Evolutionary conservation across 2,329 filamentous ascomycete species (phyloP).

Genomic region (Aspergillus spinulosporus): DNA sequence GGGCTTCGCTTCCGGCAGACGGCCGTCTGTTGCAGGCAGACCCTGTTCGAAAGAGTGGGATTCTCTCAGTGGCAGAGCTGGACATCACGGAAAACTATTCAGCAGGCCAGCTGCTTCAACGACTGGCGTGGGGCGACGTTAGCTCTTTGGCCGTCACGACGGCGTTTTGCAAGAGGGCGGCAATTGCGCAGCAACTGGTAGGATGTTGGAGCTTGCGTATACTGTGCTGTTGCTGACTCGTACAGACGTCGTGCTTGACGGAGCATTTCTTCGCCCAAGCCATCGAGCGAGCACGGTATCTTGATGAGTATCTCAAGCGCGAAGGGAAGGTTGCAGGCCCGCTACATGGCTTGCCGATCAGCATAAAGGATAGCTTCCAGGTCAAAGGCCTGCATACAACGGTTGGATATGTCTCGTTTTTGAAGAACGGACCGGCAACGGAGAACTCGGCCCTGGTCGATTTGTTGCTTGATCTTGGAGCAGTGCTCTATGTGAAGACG

Average conservation of each 20-base stretch:
- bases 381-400: slow-evolving; percentile 54
- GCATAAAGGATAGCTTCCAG: slow-evolving; percentile 51
- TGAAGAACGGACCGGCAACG: slow-evolving; percentile 56
- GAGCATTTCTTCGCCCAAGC: slow-evolving; percentile 57
- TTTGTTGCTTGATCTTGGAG: slow-evolving; percentile 59
- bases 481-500: slow-evolving; percentile 67
- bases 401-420: slow-evolving; percentile 60
- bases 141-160: slow-evolving; percentile 45
- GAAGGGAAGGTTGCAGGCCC: slow-evolving; percentile 54
- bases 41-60: neutral
- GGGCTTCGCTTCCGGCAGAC: slow-evolving; percentile 11
- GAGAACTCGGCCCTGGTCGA: slow-evolving; percentile 57
- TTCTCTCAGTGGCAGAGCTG: neutral
- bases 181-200: slow-evolving; percentile 34
- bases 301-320: slow-evolving; percentile 48
- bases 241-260: slow-evolving; percentile 48
- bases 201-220: neutral
- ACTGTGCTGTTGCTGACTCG: neutral
- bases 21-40: neutral
- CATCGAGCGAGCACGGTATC: slow-evolving; percentile 47
- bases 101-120: slow-evolving; percentile 29
- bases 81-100: slow-evolving; percentile 20
- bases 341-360: slow-evolving; percentile 63
- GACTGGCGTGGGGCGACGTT: slow-evolving; percentile 28
- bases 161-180: slow-evolving; percentile 48